Base-by-base conservation (phyloP, 768 basidiomycete species). In the Xerocomus spinulosus region DNA sequence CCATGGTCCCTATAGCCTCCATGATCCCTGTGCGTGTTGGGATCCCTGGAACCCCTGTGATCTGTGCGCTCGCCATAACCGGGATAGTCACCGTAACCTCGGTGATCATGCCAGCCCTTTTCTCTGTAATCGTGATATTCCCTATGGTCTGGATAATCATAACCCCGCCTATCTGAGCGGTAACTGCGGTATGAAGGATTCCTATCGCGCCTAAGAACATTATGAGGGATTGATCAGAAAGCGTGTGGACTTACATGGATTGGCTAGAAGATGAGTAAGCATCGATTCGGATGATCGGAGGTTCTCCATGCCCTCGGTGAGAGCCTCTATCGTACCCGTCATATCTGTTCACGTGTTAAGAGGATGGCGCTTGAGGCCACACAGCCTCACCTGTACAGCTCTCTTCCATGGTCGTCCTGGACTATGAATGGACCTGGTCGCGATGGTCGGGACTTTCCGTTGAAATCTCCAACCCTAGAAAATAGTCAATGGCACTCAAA, bases 331-430 rank as follows among this genome's bases (percentile, higher is more conserved):
- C 54, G 14, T 49, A 12, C n/a, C 44, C 49, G 29, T 67, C 63
- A 44, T 67, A 68, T 36, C 67, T 67, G 32, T 17, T 23, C 34
- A 25, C 14, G 32, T 9, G 24, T 13, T 35, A 57, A 25, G 60
- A 41, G 44, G 9, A 44, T 6, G 33, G 17, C 9, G 8, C 13
- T 4, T 9, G 29, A 38, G 37, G 46, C 2, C 14, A 32, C 15
- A 44, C 17, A n/a, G 9, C 2, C 48, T 51, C 44, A 83, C 82
- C 77, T 72, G 57, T 80, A 82, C 28, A 84, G 56, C 47, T 82
- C 80, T 36, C 68, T 73, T 13, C 83, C 82, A 48, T 74, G 62
- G 48, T 78, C 75, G 55, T 84, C 82, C 52, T 82, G 74, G 24
- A 85, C 74, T n/a, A 80, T 64, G 40, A 76, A 75, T 4, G 80